These are phyloP conservation scores for Kuraishia capsulata DNA, from an alignment of 805 yeast species.

Conservation along the genomic window DNA sequence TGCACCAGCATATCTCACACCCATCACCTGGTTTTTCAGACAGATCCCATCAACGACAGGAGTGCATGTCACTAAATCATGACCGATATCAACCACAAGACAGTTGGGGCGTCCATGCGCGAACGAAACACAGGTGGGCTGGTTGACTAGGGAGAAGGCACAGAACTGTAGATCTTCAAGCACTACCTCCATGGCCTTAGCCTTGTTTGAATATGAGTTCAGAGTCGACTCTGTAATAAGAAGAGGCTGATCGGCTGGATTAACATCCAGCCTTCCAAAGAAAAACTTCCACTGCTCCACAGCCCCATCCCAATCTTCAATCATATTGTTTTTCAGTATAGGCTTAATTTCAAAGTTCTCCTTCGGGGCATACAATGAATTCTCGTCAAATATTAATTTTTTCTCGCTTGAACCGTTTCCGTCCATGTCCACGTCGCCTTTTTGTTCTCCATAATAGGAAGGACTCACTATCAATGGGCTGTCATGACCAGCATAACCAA, in stretches of 20 bases:
- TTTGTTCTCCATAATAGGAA: constrained; percentile 45
- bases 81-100: constrained; percentile 80
- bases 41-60: constrained; percentile 82
- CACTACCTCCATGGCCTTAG: constrained; percentile 59
- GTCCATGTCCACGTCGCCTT: constrained; percentile 7
- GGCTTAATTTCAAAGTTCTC: constrained; percentile 43
- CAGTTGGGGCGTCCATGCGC: constrained; percentile 85
- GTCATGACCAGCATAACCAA: constrained; percentile 92
- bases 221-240: constrained; percentile 83
- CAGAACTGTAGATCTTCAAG: constrained; percentile 66
- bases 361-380: constrained; percentile 32
- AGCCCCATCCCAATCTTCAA: constrained; percentile 85
- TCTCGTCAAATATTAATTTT: constrained; percentile 19
- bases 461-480: constrained; percentile 71
- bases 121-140: constrained; percentile 84
- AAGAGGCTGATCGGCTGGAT: constrained; percentile 62
- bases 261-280: constrained; percentile 42
- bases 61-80: constrained; percentile 65
- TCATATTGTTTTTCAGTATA: constrained; percentile 48
- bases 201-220: constrained; percentile 62
- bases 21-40: constrained; percentile 56
- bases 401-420: constrained; percentile 8
- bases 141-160: constrained; percentile 71
- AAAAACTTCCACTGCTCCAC: constrained; percentile 62
- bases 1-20: constrained; percentile 67